Base-by-base conservation (phyloP, 495 filamentous ascomycete genomes). In the Tuber aestivum region DNA sequence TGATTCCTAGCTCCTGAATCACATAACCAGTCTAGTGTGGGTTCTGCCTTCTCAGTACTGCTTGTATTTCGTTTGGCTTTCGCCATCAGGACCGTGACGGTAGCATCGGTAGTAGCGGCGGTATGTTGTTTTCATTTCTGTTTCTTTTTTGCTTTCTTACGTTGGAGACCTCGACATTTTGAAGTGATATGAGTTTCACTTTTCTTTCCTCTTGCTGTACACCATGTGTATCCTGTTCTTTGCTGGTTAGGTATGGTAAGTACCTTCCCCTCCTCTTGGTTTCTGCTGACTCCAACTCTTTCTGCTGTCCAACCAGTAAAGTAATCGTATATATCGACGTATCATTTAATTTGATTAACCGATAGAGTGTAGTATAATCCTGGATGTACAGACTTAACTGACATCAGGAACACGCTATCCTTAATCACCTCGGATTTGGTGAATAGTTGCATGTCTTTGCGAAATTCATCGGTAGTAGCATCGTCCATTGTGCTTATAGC, bases 311-410 rank as follows among this genome's bases (percentile, higher is more conserved):
- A n/a, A 8, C 48, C 21, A 23, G n/a, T 8, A 14, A 50, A 50
- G 5, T n/a, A 50, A 0, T 50, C 48, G 0, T 9, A 0, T 0
- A n/a, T 1, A 14, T 50, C 48, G 3, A 50, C 23, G 1, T 8
- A n/a, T 0, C 23, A 8, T 0, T 5, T n/a, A n/a, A 0, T 50
- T 10, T 50, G 7, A 7, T 7, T n/a, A 9, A 23, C 23, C 0
- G 48, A 50, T 9, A 50, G 7, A 1, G n/a, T 9, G n/a, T 50
- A 21, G 23, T 7, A 50, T 9, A 50, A 7, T 4, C n/a, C 48
- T 0, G 48, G 48, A 6, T 50, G 21, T 8, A 50, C n/a, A n/a
- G n/a, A n/a, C n/a, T n/a, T n/a, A n/a, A n/a, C n/a, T n/a, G n/a
- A n/a, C n/a, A n/a, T n/a, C n/a, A n/a, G n/a, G n/a, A n/a, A n/a